phyloP scores from a whole-genome alignment of 2,329 filamentous ascomycete species.

The Arthrobotrys sinensis region DNA sequence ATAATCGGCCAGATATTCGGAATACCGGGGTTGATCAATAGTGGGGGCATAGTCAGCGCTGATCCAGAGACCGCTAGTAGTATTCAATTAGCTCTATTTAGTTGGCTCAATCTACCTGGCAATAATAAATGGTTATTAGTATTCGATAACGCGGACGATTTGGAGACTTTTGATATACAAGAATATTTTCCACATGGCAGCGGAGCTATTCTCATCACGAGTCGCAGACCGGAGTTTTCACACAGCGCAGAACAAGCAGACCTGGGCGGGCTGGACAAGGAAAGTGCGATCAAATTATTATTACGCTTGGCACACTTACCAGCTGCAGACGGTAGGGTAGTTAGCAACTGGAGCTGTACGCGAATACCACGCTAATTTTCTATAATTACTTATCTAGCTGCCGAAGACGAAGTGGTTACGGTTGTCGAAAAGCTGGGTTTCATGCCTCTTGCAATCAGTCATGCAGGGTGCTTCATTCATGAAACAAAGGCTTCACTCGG shows the following conservation, averaged over 20 bases:
- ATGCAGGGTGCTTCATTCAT: conserved; percentile 38
- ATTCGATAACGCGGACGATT: conserved; percentile 3
- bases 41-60: background rate
- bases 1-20: background rate
- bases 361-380: too few species aligned
- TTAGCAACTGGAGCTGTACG: too few species aligned
- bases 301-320: background rate
- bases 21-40: background rate
- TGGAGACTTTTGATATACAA: background rate
- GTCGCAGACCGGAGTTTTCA: background rate
- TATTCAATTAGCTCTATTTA: background rate
- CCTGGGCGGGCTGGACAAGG: background rate
- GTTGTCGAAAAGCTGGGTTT: conserved; percentile 41
- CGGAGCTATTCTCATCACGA: background rate
- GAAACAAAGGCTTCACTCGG: background rate
- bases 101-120: background rate
- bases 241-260: background rate
- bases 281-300: background rate
- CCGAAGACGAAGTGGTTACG: conserved; percentile 3
- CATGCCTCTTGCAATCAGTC: too few species aligned
- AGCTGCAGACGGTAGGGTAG: background rate
- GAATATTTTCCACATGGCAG: background rate
- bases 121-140: conserved; percentile 14
- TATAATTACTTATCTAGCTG: background rate
- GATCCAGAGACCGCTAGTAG: background rate